Percentiles rank a stretch among this genome's conserved stretches.
phyloP scores from a whole-genome alignment of 2,329 filamentous ascomycete species.

The Alternaria brassicae region DNA sequence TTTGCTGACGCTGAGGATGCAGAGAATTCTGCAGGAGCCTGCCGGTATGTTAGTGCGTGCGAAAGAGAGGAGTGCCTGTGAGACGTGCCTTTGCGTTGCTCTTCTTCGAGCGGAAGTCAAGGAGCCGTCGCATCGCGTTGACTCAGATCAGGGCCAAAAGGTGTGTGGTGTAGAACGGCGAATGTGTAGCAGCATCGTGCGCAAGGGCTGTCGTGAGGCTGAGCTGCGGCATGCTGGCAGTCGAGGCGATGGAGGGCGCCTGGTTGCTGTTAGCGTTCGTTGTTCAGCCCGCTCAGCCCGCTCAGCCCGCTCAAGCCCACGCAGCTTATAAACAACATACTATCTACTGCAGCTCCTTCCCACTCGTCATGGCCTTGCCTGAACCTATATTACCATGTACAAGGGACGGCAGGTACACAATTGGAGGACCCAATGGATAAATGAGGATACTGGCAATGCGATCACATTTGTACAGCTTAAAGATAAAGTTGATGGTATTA shows the following conservation, averaged over 20 bases:
- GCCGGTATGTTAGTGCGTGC: neutral
- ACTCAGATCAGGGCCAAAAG: no score
- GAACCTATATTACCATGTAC: neutral
- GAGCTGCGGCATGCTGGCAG: no score
- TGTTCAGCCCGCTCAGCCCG: no score
- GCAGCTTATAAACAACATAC: neutral
- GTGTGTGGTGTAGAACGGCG: no score
- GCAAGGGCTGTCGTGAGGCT: neutral
- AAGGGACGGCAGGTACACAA: neutral
- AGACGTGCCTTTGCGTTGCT: neutral
- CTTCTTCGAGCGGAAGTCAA: slow-evolving; percentile 1
- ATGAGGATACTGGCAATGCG: neutral
- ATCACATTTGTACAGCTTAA: neutral
- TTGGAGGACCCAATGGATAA: neutral
- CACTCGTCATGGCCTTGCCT: neutral
- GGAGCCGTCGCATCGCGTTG: slow-evolving; percentile 2
- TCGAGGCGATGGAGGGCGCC: no score
- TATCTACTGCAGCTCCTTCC: neutral
- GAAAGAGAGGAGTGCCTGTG: neutral
- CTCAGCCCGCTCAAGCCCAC: no score
- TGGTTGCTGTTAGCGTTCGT: no score
- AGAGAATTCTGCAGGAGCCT: no score
- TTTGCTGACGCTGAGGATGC: neutral
- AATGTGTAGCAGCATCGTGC: no score
- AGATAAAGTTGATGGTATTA: neutral